Conservation (phyloP, 768 basidiomycete genomes). For the Lactarius deliciosus region DNA sequence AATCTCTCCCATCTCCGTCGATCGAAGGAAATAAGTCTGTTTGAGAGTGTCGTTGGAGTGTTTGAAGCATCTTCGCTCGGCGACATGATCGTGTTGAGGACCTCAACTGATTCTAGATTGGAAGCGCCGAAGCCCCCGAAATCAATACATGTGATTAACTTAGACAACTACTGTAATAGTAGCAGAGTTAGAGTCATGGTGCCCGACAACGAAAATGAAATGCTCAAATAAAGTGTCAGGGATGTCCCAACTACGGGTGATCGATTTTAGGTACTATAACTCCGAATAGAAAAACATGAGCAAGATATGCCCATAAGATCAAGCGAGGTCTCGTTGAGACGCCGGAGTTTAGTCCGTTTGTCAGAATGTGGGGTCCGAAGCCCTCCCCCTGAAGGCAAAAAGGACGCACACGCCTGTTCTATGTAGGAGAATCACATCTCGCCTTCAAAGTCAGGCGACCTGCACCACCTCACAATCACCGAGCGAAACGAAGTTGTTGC, state of each 20-base stretch:
- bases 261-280: constrained; percentile 13
- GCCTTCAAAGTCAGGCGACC: neutral
- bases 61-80: constrained; percentile 1
- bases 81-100: neutral
- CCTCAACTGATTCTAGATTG: neutral
- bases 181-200: no score
- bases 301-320: neutral
- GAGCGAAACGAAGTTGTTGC: neutral
- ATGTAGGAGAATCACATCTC: neutral
- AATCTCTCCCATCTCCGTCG: neutral
- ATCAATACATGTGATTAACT: no score
- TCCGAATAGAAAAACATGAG: constrained; percentile 13
- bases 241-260: neutral
- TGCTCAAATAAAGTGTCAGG: neutral
- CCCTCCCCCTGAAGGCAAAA: neutral
- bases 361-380: neutral
- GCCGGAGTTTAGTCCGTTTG: neutral
- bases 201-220: neutral
- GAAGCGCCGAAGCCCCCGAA: neutral
- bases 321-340: neutral
- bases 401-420: neutral
- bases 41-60: neutral
- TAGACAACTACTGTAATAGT: no score
- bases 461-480: neutral
- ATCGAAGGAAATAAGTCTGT: neutral